Conservation (phyloP, 1,139 yeast genomes). For the Yamadazyma membranifaciens region DNA sequence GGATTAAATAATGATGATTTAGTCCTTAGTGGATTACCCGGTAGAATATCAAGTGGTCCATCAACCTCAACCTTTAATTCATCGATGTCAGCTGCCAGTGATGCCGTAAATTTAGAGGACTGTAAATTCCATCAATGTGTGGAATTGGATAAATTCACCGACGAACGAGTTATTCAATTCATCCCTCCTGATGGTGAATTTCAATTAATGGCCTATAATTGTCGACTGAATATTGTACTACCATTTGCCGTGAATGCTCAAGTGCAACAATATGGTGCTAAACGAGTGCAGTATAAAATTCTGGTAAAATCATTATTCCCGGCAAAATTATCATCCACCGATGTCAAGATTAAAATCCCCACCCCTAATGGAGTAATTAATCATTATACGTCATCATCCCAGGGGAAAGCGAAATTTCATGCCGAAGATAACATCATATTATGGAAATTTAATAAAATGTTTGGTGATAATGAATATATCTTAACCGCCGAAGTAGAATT, state of each 20-base stretch:
- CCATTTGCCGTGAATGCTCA: conserved; percentile 75
- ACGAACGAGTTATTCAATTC: conserved; percentile 76
- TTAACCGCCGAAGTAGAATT: conserved; percentile 52
- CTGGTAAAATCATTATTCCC: conserved; percentile 64
- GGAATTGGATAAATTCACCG: conserved; percentile 75
- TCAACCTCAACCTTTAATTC: conserved; percentile 5
- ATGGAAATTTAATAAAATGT: conserved; percentile 71
- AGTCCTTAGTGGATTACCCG: conserved; percentile 3
- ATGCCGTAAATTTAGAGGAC: conserved; percentile 60
- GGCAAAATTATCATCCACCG: conserved; percentile 59
- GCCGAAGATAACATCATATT: conserved; percentile 62
- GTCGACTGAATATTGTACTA: conserved; percentile 53
- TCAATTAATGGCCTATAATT: conserved; percentile 77
- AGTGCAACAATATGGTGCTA: conserved; percentile 51
- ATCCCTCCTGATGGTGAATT: conserved; percentile 94
- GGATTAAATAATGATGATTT: conserved; percentile 48
- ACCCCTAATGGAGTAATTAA: conserved; percentile 64
- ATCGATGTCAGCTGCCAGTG: conserved; percentile 13
- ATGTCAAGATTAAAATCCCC: conserved; percentile 65
- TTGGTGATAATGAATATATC: conserved; percentile 64
- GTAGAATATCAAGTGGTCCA: neutral
- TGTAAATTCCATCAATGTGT: conserved; percentile 92
- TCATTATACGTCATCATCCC: conserved; percentile 47
- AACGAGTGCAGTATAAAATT: conserved; percentile 54
- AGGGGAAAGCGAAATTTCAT: conserved; percentile 68